Base-by-base conservation (phyloP, 305 asterid species). In the Solanum hybrid region DNA sequence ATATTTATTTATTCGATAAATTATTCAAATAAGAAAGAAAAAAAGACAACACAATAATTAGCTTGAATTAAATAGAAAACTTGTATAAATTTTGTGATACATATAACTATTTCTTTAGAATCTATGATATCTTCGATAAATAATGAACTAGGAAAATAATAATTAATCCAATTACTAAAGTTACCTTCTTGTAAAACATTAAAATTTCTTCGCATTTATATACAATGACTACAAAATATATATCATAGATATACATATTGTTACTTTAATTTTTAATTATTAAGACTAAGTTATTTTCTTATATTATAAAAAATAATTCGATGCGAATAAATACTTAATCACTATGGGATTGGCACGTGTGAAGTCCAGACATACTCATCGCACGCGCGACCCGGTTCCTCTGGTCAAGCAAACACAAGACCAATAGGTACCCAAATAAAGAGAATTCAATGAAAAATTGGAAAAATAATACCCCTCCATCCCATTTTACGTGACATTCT, bases 371-470 rank as follows among this genome's bases (percentile, higher is more conserved):
- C 87, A 56, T 11, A 56, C 31, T 85, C 76, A n/a, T 85, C 87
- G 32, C 73, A 84, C 87, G 42, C 22, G 19, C 75, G 73, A 84
- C 73, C 73, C 75, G 40, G 22, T 17, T 84, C 73, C 42, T 84
- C 29, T 32, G 75, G 87, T 84, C 73, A 82, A 45, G 87, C 40
- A 84, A 56, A 84, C 42, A 51, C 40, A 45, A 45, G 87, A 29
- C 75, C 22, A 4, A 19, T 45, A 84, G 87, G 87, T 51, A 45
- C 27, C 72, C 27, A 36, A 84, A 84, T 84, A 51, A 85, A 85
- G 75, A 45, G 72, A 29, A 29, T 35, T 40, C 66, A 82, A 22
- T 24, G 22, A 13, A 42, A 38, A 13, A 42, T 12, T 81, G 15
- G 7, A 6, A 24, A n/a, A 24, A 69, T 7, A 19, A 19, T 19